Evolutionary conservation across 1,139 yeast species (phyloP).

Genomic region (Taphrina populina): DNA sequence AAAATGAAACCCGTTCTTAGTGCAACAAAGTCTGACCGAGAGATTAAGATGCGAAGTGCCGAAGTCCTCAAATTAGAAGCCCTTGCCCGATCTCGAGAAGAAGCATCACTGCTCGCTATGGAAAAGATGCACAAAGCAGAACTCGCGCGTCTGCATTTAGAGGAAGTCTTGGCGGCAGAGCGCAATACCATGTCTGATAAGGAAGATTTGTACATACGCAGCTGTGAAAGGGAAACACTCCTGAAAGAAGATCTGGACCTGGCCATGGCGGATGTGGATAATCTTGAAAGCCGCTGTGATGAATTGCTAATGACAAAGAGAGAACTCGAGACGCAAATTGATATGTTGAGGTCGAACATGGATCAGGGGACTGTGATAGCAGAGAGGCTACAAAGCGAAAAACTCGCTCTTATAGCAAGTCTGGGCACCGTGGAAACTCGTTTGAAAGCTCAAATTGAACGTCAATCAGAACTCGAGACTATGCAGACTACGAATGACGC

Average conservation of each 20-base stretch:
- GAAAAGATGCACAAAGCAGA: constrained; percentile 45
- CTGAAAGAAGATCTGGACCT: constrained; percentile 47
- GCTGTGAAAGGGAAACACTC: constrained; percentile 48
- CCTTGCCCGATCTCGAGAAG: constrained; percentile 42
- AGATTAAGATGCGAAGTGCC: constrained; percentile 57
- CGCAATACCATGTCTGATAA: constrained; percentile 50
- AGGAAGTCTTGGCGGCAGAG: constrained; percentile 48
- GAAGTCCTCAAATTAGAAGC: constrained; percentile 45
- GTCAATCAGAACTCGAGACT: constrained; percentile 1
- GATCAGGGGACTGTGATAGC: constrained; percentile 45
- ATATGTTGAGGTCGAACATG: constrained; percentile 44
- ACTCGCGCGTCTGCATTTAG: constrained; percentile 47
- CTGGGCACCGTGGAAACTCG: constrained; percentile 42
- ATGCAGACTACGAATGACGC: constrained; percentile 3
- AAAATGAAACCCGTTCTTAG: constrained; percentile 74
- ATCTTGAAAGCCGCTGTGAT: constrained; percentile 47
- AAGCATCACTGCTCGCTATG: constrained; percentile 37
- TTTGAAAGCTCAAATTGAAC: constrained; percentile 29
- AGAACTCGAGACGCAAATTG: constrained; percentile 45
- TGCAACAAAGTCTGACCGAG: constrained; percentile 62
- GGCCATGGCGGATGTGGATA: constrained; percentile 46
- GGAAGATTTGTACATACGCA: constrained; percentile 49
- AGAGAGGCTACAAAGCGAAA: constrained; percentile 45
- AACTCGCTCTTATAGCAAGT: constrained; percentile 40
- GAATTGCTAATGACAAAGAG: constrained; percentile 47